Conservation (phyloP, 2,329 filamentous ascomycete species). For the Capronia americana region DNA sequence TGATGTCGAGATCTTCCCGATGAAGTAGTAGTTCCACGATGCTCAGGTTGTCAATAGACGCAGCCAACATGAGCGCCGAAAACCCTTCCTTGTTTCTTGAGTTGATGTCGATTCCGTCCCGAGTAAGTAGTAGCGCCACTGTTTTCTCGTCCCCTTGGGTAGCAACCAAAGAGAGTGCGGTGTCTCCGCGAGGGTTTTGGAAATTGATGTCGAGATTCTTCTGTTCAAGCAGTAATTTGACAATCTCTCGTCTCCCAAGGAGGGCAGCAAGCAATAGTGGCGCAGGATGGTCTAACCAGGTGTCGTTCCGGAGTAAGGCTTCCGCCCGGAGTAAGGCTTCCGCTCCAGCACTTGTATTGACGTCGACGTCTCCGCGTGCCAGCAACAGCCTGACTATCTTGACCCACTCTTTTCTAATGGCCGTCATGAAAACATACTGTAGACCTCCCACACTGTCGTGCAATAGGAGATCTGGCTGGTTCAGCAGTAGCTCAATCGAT, state of each 20-base stretch:
- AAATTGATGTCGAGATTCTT: neutral
- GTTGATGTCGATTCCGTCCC: neutral
- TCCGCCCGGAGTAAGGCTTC: too few relatives aligned
- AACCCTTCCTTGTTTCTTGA: neutral
- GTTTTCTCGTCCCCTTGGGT: neutral
- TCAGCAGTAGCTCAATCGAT: neutral
- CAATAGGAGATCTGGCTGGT: neutral
- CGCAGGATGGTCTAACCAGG: too few relatives aligned
- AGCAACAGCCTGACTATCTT: neutral
- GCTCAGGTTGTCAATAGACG: too few relatives aligned
- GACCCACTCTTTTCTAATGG: neutral
- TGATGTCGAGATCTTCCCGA: too few relatives aligned
- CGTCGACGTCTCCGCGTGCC: neutral
- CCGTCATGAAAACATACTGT: neutral
- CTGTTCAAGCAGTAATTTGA: neutral
- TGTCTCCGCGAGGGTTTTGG: neutral
- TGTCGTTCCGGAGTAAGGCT: too few relatives aligned
- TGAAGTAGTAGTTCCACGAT: too few relatives aligned
- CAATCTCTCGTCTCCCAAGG: neutral
- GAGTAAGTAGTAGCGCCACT: neutral
- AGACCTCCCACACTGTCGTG: neutral
- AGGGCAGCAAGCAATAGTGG: neutral
- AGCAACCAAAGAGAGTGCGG: neutral
- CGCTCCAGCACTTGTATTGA: neutral
- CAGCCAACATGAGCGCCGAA: neutral